These are phyloP conservation scores for Monilinia polystroma DNA, from an alignment of 2,329 filamentous ascomycete genomes.

Conservation along the genomic window DNA sequence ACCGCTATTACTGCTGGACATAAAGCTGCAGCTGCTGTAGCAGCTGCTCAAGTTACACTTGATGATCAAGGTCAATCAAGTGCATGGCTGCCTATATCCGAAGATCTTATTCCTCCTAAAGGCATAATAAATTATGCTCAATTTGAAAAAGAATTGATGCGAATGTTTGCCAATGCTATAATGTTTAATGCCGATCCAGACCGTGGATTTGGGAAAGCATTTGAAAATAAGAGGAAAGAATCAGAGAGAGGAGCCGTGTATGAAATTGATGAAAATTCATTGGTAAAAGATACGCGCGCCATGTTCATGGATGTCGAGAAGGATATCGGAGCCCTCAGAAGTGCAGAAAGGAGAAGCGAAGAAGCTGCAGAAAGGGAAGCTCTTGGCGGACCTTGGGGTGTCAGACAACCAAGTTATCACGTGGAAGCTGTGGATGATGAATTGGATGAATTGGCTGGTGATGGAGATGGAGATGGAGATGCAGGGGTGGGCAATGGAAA, in stretches of 20 bases:
- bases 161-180: slow-evolving; percentile 97
- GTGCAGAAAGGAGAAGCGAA: slow-evolving; percentile 38
- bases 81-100: slow-evolving; percentile 66
- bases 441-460: slow-evolving; percentile 16
- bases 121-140: slow-evolving; percentile 92
- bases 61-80: slow-evolving; percentile 53
- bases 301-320: slow-evolving; percentile 87
- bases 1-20: slow-evolving; percentile 73
- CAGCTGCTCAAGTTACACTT: slow-evolving; percentile 53
- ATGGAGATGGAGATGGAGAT: slow-evolving; percentile 11
- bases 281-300: slow-evolving; percentile 81
- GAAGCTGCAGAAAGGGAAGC: slow-evolving; percentile 26
- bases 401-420: neutral
- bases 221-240: slow-evolving; percentile 43
- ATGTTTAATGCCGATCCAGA: slow-evolving; percentile 94
- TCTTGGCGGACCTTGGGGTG: slow-evolving; percentile 19
- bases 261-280: slow-evolving; percentile 75
- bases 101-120: slow-evolving; percentile 79
- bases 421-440: slow-evolving; percentile 9
- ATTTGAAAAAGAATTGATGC: slow-evolving; percentile 86
- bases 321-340: slow-evolving; percentile 37
- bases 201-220: slow-evolving; percentile 56
- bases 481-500: neutral
- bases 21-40: slow-evolving; percentile 62
- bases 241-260: slow-evolving; percentile 51